A percentile compares a stretch with the other conserved stretches of the same genome.
Conservation (phyloP, 179 eudicot species). For the Patellifolia procumbens region DNA sequence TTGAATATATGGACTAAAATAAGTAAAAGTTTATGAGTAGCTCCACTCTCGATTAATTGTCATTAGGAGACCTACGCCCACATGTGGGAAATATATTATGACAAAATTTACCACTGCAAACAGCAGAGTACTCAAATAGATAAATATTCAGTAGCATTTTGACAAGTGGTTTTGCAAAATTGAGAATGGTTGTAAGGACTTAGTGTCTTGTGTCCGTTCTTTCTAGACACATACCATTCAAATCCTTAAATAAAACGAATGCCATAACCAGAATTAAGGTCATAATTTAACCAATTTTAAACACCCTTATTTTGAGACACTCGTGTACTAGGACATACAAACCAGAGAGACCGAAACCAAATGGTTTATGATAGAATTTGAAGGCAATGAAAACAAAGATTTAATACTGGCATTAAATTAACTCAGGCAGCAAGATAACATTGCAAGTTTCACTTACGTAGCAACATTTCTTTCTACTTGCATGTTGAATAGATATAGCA, state of each 20-base stretch:
- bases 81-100: not conserved
- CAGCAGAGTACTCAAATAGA: not conserved
- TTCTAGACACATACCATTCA: not conserved
- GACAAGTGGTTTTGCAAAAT: not conserved
- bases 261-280: not conserved
- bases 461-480: constrained; percentile 92
- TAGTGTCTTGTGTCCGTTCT: too few species aligned
- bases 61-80: not conserved
- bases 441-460: constrained; percentile 57
- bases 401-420: constrained; percentile 9
- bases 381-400: not conserved
- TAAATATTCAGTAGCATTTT: not conserved
- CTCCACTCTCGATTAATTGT: not conserved
- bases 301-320: not conserved
- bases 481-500: constrained; percentile 79
- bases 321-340: constrained; percentile 8
- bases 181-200: too few species aligned
- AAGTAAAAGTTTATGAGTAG: not conserved
- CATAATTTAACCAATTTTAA: not conserved
- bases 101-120: not conserved
- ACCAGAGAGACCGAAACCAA: not conserved
- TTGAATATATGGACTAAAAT: not conserved
- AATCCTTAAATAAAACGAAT: not conserved
- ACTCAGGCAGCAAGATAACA: not conserved
- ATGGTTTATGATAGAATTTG: not conserved